Evolutionary conservation across 202 grass and related monocot genomes (phyloP), one percentile per base, ranked within the genome.

Genomic region (Panicum virgatum): DNA sequence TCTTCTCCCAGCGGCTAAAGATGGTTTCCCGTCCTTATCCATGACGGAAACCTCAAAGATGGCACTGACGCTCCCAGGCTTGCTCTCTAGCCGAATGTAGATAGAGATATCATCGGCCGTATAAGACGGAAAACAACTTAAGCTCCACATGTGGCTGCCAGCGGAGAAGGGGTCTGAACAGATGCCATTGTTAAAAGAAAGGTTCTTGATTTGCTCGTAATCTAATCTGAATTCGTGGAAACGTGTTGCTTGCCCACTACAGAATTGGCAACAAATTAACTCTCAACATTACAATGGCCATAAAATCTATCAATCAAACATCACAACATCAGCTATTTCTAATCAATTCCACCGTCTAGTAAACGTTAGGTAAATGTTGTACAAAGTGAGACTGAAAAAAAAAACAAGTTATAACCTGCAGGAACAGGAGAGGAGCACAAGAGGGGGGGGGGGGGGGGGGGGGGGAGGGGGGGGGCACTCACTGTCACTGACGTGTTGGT

Each of bases 141-240:
- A 39, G 76, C 16, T 78, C 86, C 81, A 85, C 16, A 68, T 64
- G 39, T 59, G 73, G 11, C 86, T 69, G 0, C 68, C 81, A 0
- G 44, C 66, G 5, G 43, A 54, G 70, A 89, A 13, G 60, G 9
- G 9, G 5, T 53, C 62, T 22, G 73, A 88, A 10, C 6, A 5
- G 32, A 85, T 9, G 19, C 3, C 22, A 1, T 69, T 19, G 3
- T 23, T 18, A 46, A 47, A 0, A n/a, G 10, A 25, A 10, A 70
- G 48, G 69, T 54, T 4, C 40, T 86, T 72, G 1, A 13, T 77
- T 27, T 81, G 37, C 0, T 36, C 13, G 5, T 86, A 78, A 78
- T 85, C 43, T 25, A 89, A 39, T 30, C 47, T 59, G 66, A 89
- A 66, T 26, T 77, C 63, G 20, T 9, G 32, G 25, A 75, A 53